Base-by-base conservation (phyloP, 2,329 filamentous ascomycete genomes). In the Emergomyces africanus region DNA sequence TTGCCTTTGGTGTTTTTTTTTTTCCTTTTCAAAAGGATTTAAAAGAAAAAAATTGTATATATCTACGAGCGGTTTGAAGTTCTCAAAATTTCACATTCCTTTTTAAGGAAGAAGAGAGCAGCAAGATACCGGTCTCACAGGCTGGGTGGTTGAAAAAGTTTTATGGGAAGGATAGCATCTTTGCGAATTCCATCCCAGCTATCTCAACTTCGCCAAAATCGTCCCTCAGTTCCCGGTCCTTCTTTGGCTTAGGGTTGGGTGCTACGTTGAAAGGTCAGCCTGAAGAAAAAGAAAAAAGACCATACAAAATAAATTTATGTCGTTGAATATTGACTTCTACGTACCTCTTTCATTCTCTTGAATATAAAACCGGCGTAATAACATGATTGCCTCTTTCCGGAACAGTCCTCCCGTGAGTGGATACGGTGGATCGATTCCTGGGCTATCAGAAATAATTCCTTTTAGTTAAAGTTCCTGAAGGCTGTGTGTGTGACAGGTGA, bases 301-400 rank as follows among this genome's bases (percentile, higher is more conserved):
- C 10, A 1, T 20, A 4, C 23, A 25, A 14, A 14, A 33, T 30
- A 14, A 10, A 30, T 39, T 42, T 23, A 33, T 49, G n/a, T 54
- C n/a, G 12, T 35, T 33, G 28, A 12, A 12, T 20, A 25, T 39
- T 35, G 33, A 54, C 37, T 12, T 53, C n/a, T 48, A 42, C 39
- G 49, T 76, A 89, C 88, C 89, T 79, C 94, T 88, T 64, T 89
- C 90, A 73, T 99, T 99, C 74, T 99, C 91, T 74, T 99, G 94
- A 37, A 99, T 89, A 72, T 99, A 99, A 74, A 99, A 99, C 61
- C 92, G 85, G 63, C 95, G 82, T 64, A 99, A 79, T 65, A 99
- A 75, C 72, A 92, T 91, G 61, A 99, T 95, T 4, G 94, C 92
- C 69, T 97, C 92, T 68, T 96, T 89, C 53, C 90, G 83, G 67